Evolutionary conservation across 2,329 filamentous ascomycete species (phyloP), one percentile per base, ranked within the genome.

Genomic region (Aspergillus uvarum): DNA sequence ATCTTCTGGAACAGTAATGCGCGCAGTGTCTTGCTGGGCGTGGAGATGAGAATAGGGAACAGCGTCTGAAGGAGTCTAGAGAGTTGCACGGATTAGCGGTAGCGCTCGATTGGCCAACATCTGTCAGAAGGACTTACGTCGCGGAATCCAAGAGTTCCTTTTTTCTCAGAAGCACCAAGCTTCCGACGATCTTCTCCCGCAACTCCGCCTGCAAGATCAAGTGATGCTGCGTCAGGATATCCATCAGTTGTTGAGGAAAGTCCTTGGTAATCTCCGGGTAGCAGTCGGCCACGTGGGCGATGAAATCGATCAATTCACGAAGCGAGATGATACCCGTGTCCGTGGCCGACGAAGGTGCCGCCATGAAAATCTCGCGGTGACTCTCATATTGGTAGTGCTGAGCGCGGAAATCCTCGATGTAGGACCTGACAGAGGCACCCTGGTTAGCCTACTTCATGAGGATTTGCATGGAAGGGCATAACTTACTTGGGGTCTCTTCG

Each of bases 31-130:
- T 99, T 99, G 79, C 92, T 96, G 1, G 91, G 89, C 1, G 95
- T 96, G n/a, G 90, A 84, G 6, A 96, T 88, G 38, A 99, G 85
- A 67, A 99, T 91, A 0, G 94, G 94, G 76, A 98, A 97, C n/a
- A 98, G 83, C 0, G 92, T 93, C 61, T 95, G 94, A 50, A 98
- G 83, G 2, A 98, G 84, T 10, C 81, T 76, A 58, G 16, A 53
- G 38, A 19, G 47, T 50, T 5, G 11, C 26, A 8, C 19, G 3
- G 49, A 47, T 59, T 29, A 62, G 50, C 53, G 52, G 47, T 26
- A 47, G 7, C 32, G 32, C 22, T 47, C 29, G 10, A 32, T 54
- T 29, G 16, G 22, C 58, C 35, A 62, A 44, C 35, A 47, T 49
- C 10, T 29, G 16, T 44, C 21, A 35, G 53, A 26, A 49, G 22